Base-by-base conservation (phyloP, 352 stramenopile genomes). In the Pythium phragmitis region DNA sequence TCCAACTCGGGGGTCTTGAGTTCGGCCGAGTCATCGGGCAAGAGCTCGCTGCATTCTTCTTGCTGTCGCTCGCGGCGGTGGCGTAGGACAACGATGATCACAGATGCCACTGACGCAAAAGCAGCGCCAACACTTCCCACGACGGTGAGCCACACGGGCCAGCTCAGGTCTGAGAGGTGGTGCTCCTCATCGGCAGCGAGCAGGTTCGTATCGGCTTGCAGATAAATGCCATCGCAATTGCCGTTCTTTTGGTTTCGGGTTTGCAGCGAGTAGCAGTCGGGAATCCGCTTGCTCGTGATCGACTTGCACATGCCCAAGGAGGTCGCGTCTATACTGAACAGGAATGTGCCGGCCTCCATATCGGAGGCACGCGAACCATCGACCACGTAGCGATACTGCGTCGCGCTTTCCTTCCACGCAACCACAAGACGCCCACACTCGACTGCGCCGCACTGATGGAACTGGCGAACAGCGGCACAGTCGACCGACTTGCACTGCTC, bases 321-420 rank as follows among this genome's bases (percentile, higher is more conserved):
- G 53, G n/a, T 39, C 8, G 23, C 19, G 2, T 55, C 46, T 0
- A 46, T 52, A 33, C 39, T 54, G 70, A 85, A 86, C 46, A 89
- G 70, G 58, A 93, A 93, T 14, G 79, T 86, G 16, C 83, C 84
- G 5, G 81, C 65, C 14, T 73, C 80, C 70, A 88, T 80, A 58
- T 92, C 84, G 23, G 67, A 78, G 1, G 60, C 63, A 21, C 83
- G 79, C 9, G 84, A 91, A 28, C 86, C 84, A 30, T 93, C 81
- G n/a, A 85, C 80, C 13, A 95, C 65, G 26, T 93, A 92, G 61
- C 87, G 75, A 57, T 88, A 92, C 30, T 73, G 63, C 6, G 64
- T 66, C 19, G 70, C 64, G 28, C 48, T 69, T 16, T 86, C 85
- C 57, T 88, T 91, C 84, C 82, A 95, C 37, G 80, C 79, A 2